A percentile compares a stretch with the other conserved stretches of the same genome.
These are phyloP conservation scores for Scedosporium aurantiacum DNA, from an alignment of 2,329 filamentous ascomycete species.

Conservation along the genomic window DNA sequence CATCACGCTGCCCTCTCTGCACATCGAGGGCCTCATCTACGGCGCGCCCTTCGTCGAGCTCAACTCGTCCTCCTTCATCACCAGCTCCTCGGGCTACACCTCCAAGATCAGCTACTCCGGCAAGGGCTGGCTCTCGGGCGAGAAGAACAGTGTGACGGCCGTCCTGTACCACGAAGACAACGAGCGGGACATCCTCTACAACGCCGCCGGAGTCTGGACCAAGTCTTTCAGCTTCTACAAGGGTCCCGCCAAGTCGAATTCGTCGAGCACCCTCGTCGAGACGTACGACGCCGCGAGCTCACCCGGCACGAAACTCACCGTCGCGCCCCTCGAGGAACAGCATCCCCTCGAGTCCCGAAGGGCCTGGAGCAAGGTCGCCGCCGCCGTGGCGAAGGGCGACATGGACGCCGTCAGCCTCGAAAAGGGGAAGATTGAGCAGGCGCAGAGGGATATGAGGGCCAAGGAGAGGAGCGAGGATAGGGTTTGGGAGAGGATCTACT, in stretches of 20 bases:
- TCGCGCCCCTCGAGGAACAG: constrained; percentile 67
- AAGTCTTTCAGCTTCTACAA: constrained; percentile 70
- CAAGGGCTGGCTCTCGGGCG: constrained; percentile 88
- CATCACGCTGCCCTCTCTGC: constrained; percentile 80
- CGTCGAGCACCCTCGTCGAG: constrained; percentile 38
- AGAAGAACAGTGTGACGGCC: constrained; percentile 85
- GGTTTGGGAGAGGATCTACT: constrained; percentile 78
- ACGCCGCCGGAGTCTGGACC: constrained; percentile 84
- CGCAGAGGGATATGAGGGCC: constrained; percentile 64
- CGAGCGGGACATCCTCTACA: constrained; percentile 68
- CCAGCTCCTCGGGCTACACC: constrained; percentile 75
- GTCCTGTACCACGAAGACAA: constrained; percentile 57
- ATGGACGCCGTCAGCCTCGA: constrained; percentile 69
- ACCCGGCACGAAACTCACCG: constrained; percentile 53
- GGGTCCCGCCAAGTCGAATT: constrained; percentile 41
- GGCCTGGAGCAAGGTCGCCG: constrained; percentile 79
- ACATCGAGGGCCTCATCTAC: constrained; percentile 87
- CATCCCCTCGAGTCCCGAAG: constrained; percentile 78
- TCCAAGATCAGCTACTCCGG: constrained; percentile 88
- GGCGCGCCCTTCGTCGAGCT: constrained; percentile 85
- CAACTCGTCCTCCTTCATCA: constrained; percentile 74
- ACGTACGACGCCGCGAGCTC: constrained; percentile 47
- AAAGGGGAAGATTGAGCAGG: constrained; percentile 83
- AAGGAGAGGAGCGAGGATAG: constrained; percentile 64
- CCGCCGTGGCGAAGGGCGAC: constrained; percentile 64